These are phyloP conservation scores for Aspergillus intermedius DNA, from an alignment of 2,329 filamentous ascomycete genomes.

Conservation along the genomic window DNA sequence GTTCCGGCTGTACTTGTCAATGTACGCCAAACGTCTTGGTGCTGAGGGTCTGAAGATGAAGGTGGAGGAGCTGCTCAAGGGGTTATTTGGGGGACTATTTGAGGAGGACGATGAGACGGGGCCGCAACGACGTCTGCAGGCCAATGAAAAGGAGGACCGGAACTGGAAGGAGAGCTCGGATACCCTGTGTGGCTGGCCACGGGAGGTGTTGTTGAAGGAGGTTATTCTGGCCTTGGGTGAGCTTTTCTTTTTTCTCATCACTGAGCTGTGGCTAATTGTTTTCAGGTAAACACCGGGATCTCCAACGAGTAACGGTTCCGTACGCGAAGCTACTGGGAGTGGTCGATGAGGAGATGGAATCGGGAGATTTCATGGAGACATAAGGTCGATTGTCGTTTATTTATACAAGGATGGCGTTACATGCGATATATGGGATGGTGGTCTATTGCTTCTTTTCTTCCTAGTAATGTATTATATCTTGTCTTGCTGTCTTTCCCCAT, in stretches of 20 bases:
- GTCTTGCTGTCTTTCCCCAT: background rate
- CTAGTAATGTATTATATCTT: background rate
- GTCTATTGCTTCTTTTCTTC: background rate
- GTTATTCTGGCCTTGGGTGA: conserved; percentile 88
- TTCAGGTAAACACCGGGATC: conserved; percentile 87
- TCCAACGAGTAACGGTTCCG: conserved; percentile 90
- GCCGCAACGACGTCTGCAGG: conserved; percentile 12
- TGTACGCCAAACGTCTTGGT: conserved; percentile 94
- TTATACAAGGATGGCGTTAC: conserved; percentile 3
- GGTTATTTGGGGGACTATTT: conserved; percentile 65
- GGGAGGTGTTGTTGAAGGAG: conserved; percentile 78
- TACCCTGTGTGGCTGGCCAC: conserved; percentile 82
- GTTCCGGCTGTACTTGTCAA: conserved; percentile 89
- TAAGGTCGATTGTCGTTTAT: conserved; percentile 9
- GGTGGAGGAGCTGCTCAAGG: conserved; percentile 84
- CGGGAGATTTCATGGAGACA: conserved; percentile 31
- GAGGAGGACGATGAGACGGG: conserved; percentile 45
- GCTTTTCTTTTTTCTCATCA: conserved; percentile 19
- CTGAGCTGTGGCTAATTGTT: conserved; percentile 3
- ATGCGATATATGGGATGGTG: background rate
- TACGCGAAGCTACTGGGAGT: conserved; percentile 76
- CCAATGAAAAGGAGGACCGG: conserved; percentile 36
- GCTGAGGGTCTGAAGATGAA: conserved; percentile 82
- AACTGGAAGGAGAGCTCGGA: conserved; percentile 49
- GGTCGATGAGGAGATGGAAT: conserved; percentile 29